Conservation (phyloP, 768 basidiomycete species). For the Chiua virens region DNA sequence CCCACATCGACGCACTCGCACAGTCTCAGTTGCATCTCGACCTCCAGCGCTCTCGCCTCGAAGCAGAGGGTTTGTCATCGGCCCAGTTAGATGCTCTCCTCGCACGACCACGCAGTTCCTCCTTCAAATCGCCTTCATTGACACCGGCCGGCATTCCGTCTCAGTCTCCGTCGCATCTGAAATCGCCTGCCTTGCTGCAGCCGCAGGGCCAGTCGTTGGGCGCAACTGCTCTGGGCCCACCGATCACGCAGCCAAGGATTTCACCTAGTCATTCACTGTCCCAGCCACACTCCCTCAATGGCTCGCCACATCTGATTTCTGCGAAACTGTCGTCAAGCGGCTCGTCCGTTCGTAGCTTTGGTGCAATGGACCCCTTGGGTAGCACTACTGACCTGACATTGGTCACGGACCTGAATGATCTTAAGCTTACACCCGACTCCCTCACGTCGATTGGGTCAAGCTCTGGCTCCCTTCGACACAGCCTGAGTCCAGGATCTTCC, state of each 20-base stretch:
- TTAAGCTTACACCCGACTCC: slow-evolving; percentile 26
- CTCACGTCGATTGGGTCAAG: slow-evolving; percentile 24
- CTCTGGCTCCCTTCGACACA: slow-evolving; percentile 28
- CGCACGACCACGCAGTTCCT: slow-evolving; percentile 21
- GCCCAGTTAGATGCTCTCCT: slow-evolving; percentile 30
- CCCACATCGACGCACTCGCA: slow-evolving; percentile 23
- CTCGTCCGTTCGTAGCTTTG: slow-evolving; percentile 20
- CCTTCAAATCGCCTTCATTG: slow-evolving; percentile 26
- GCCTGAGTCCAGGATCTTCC: slow-evolving; percentile 28
- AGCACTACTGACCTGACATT: slow-evolving; percentile 21
- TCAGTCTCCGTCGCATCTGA: slow-evolving; percentile 23
- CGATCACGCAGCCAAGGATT: slow-evolving; percentile 22
- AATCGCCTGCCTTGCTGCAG: slow-evolving; percentile 18
- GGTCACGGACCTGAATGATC: slow-evolving; percentile 25
- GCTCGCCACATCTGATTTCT: slow-evolving; percentile 27
- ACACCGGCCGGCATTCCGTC: slow-evolving; percentile 11
- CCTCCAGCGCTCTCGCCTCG: slow-evolving; percentile 27
- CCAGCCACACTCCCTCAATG: slow-evolving; percentile 28
- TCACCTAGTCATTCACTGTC: slow-evolving; percentile 24
- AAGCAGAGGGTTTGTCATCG: slow-evolving; percentile 25
- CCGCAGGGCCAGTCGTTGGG: slow-evolving; percentile 17
- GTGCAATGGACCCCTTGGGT: slow-evolving; percentile 9
- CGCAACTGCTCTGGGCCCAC: slow-evolving; percentile 12
- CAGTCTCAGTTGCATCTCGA: slow-evolving; percentile 27
- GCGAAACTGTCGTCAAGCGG: slow-evolving; percentile 22